A percentile compares a stretch with the other conserved stretches of the same genome.
Conservation (phyloP, 495 filamentous ascomycete genomes). For the Cladorrhinum samala region DNA sequence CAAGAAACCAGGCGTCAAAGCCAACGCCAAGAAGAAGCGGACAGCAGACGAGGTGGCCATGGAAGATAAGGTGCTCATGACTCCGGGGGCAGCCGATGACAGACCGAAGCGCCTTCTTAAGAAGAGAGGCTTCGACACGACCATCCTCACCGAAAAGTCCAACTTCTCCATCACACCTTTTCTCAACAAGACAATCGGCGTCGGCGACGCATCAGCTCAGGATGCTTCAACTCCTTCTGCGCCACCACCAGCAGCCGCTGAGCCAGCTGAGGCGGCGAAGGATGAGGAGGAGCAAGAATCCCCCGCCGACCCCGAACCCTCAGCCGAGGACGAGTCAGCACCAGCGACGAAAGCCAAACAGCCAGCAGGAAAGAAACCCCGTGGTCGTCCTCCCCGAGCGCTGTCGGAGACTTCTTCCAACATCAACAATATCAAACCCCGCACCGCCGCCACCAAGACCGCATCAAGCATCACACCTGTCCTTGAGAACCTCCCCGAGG, state of each 20-base stretch:
- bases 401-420: conserved; percentile 6
- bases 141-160: conserved; percentile 73
- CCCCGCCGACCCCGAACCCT: background rate
- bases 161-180: conserved; percentile 90
- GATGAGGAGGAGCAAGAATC: conserved; percentile 9
- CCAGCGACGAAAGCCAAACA: background rate
- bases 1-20: conserved; percentile 33
- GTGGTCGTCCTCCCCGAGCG: conserved; percentile 34
- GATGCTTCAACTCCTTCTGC: conserved; percentile 6
- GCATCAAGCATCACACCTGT: background rate
- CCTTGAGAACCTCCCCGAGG: conserved; percentile 48
- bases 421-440: conserved; percentile 1
- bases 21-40: conserved; percentile 34
- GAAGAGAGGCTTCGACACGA: conserved; percentile 48
- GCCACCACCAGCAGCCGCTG: background rate
- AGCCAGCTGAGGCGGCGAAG: conserved; percentile 8
- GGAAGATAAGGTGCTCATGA: conserved; percentile 32
- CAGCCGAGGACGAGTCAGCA: conserved; percentile 14
- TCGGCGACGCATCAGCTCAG: conserved; percentile 13
- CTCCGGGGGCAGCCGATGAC: conserved; percentile 29
- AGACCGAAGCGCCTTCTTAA: conserved; percentile 34
- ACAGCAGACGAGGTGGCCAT: conserved; percentile 26
- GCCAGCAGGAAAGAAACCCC: conserved; percentile 27
- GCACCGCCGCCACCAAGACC: background rate
- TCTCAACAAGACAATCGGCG: conserved; percentile 62